Conservation (phyloP, 495 filamentous ascomycete genomes). For the Daldinia loculata region DNA sequence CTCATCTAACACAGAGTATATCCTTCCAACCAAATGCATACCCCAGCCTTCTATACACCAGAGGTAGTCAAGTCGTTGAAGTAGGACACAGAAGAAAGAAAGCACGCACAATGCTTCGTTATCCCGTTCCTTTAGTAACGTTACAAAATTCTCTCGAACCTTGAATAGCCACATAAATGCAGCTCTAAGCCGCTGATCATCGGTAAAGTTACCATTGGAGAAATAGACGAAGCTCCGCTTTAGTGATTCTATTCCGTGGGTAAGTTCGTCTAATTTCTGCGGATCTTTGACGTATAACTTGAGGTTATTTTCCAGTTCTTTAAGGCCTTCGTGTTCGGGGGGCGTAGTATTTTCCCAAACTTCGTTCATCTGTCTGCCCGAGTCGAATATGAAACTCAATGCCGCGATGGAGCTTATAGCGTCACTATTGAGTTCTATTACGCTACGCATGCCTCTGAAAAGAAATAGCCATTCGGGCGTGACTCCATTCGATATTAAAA, state of each 20-base stretch:
- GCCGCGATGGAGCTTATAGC: conserved; percentile 34
- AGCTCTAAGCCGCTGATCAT: conserved; percentile 43
- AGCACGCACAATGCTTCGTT: conserved; percentile 53
- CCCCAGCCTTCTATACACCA: conserved; percentile 59
- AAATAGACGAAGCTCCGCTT: conserved; percentile 35
- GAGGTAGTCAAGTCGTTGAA: conserved; percentile 47
- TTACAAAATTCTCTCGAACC: conserved; percentile 44
- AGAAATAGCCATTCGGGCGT: conserved; percentile 54
- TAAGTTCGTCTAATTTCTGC: conserved; percentile 26
- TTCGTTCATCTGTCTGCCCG: conserved; percentile 32
- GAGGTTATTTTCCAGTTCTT: conserved; percentile 35
- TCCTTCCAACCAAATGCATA: conserved; percentile 48
- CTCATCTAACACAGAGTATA: conserved; percentile 49
- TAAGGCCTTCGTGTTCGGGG: conserved; percentile 38
- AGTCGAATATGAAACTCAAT: conserved; percentile 46
- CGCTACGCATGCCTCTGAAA: conserved; percentile 50
- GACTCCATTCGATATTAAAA: conserved; percentile 51
- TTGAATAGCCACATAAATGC: conserved; percentile 54
- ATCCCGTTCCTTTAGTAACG: conserved; percentile 45
- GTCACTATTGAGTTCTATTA: conserved; percentile 45
- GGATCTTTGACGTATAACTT: conserved; percentile 23
- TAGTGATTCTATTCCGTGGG: conserved; percentile 32
- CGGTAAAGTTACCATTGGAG: conserved; percentile 14
- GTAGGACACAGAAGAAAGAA: conserved; percentile 52
- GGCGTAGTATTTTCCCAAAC: conserved; percentile 24